Evolutionary conservation across 2,329 filamentous ascomycete genomes (phyloP).

Genomic region (Curvularia verruculosa): DNA sequence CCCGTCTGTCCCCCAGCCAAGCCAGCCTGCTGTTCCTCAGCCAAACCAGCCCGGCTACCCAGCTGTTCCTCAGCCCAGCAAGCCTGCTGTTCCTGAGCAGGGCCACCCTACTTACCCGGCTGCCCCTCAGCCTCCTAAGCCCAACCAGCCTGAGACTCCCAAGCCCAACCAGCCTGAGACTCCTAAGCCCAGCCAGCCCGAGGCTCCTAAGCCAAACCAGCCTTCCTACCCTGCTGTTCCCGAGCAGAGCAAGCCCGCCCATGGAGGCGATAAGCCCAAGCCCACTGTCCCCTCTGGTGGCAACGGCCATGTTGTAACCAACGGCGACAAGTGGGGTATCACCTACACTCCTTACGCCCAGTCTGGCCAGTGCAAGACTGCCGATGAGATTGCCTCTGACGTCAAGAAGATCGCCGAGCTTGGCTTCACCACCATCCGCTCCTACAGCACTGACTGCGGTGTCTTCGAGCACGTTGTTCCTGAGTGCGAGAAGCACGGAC

Average conservation of each 20-base stretch:
- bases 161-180: conserved; percentile 14
- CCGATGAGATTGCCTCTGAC: conserved; percentile 48
- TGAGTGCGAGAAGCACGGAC: conserved; percentile 68
- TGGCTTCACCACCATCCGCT: conserved; percentile 70
- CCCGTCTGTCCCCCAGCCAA: conserved; percentile 9
- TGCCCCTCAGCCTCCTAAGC: not conserved
- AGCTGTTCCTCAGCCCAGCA: conserved; percentile 8
- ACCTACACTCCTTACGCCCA: conserved; percentile 57
- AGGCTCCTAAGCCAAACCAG: not conserved
- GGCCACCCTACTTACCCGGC: conserved; percentile 16
- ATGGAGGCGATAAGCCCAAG: conserved; percentile 36
- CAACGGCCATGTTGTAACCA: conserved; percentile 45
- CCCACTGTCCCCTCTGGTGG: conserved; percentile 34
- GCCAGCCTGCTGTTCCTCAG: conserved; percentile 11
- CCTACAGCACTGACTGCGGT: conserved; percentile 92
- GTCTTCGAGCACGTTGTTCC: conserved; percentile 76
- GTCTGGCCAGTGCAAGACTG: conserved; percentile 53
- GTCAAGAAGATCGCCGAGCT: conserved; percentile 52
- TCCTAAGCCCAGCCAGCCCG: conserved; percentile 1
- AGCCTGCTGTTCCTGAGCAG: conserved; percentile 5
- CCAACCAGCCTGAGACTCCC: conserved; percentile 2
- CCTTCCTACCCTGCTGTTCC: not conserved
- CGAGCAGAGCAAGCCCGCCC: conserved; percentile 10
- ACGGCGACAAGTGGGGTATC: conserved; percentile 56
- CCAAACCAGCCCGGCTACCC: conserved; percentile 3